These are phyloP conservation scores for Cyamopsis tetragonoloba DNA, from an alignment of 306 rosid species.

Conservation along the genomic window DNA sequence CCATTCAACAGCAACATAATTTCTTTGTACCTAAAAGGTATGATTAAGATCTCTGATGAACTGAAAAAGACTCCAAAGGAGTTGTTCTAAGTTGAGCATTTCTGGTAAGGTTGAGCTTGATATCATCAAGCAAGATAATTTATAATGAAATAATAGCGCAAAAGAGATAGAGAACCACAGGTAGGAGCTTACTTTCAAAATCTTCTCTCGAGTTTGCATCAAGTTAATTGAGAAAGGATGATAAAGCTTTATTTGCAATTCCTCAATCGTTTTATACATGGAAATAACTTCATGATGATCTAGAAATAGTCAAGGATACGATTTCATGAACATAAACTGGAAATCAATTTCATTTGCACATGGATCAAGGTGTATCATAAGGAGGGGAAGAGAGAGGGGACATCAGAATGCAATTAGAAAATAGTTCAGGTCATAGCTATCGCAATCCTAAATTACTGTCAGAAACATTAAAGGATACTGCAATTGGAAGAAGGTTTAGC, in stretches of 20 bases:
- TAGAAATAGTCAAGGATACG: slow-evolving; percentile 56
- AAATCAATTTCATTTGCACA: slow-evolving; percentile 2
- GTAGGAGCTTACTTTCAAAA: slow-evolving; percentile 55
- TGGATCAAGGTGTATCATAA: not conserved
- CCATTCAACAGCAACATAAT: slow-evolving; percentile 1
- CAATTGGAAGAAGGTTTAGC: slow-evolving; percentile 28
- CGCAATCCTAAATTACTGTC: slow-evolving; percentile 16
- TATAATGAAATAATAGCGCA: not conserved
- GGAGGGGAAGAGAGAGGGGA: not conserved
- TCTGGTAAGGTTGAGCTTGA: not conserved
- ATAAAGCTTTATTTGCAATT: slow-evolving; percentile 57
- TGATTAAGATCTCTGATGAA: slow-evolving; percentile 2
- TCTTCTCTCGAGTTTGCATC: slow-evolving; percentile 79
- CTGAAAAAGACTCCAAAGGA: slow-evolving; percentile 10
- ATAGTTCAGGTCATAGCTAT: slow-evolving; percentile 1
- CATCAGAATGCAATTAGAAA: slow-evolving; percentile 11
- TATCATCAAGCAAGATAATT: not conserved
- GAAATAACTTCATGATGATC: slow-evolving; percentile 55
- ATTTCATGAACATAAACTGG: slow-evolving; percentile 22
- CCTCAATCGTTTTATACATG: slow-evolving; percentile 49
- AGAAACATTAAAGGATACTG: slow-evolving; percentile 63
- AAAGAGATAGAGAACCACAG: slow-evolving; percentile 4
- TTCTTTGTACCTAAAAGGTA: not conserved
- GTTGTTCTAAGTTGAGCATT: slow-evolving; percentile 9
- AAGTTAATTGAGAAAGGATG: slow-evolving; percentile 65